Base-by-base conservation (phyloP, 2,329 filamentous ascomycete species). In the Dactylellina drechsleri region DNA sequence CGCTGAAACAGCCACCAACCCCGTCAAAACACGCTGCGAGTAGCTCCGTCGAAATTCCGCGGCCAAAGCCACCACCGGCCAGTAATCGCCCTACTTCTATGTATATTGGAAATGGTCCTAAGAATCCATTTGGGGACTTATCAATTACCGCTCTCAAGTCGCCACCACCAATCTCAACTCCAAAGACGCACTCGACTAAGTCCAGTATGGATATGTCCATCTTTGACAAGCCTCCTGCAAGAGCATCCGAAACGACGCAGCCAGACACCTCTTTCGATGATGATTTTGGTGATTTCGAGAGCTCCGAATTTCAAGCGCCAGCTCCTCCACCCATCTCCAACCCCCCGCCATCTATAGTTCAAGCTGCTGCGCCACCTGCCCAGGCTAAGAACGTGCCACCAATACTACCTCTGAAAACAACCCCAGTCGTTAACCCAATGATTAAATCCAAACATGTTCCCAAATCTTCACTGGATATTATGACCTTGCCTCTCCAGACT, bases 211-310 rank as follows among this genome's bases (percentile, higher is more conserved):
- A 75, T 41, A 20, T 75, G 2, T 75, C 71, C 4, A 50, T 49
- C 10, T 66, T 68, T 31, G 61, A 75, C 6, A 75, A 59, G n/a
- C 43, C 41, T 1, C 50, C 64, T 20, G n/a, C 52, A 7, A 61
- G 65, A 20, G 20, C 58, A 20, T 36, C 64, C 6, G 57, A 67
- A 16, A 59, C 2, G 8, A 50, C 62, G 6, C 36, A 47, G n/a
- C 41, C 65, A 20, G 65, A 75, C 41, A 47, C 58, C n/a, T 68
- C 59, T 13, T 75, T 75, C 18, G 71, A 75, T 43, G 71, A 75
- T 59, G 71, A 75, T 56, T 75, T 75, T 68, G 71, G 71, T 6
- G 71, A 75, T 23, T 75, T 75, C n/a, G 71, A 75, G 36, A 64
- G 64, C 15, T 45, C 64, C 12, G 64, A 56, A 15, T 53, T 68